Evolutionary conservation across 2,329 filamentous ascomycete species (phyloP).

Genomic region (Ascochyta rabiei): DNA sequence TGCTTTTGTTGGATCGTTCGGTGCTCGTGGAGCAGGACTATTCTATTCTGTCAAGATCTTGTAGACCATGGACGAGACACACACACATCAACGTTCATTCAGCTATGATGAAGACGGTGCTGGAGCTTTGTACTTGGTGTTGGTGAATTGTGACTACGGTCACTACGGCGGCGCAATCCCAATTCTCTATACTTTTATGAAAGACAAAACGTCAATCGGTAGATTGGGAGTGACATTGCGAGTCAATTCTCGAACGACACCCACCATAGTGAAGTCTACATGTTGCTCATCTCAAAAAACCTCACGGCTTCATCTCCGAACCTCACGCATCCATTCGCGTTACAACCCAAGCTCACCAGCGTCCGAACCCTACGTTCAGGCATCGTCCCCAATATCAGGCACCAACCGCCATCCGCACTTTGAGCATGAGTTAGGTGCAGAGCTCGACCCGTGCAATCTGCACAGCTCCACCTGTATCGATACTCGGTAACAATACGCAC

Average conservation of each 20-base stretch:
- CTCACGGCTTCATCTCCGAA: slow-evolving; percentile 4
- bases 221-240: background rate
- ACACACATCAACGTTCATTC: too few relatives aligned
- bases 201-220: too few relatives aligned
- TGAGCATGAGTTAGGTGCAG: background rate
- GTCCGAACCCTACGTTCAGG: slow-evolving; percentile 5
- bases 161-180: too few relatives aligned
- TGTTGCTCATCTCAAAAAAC: background rate
- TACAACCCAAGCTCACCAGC: background rate
- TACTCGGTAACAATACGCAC: slow-evolving; percentile 5
- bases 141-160: too few relatives aligned
- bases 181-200: too few relatives aligned
- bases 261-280: background rate
- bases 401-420: slow-evolving; percentile 4
- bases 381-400: slow-evolving; percentile 9
- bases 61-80: too few relatives aligned
- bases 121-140: too few relatives aligned
- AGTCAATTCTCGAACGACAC: too few relatives aligned
- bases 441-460: background rate
- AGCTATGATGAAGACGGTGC: too few relatives aligned
- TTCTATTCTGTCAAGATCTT: too few relatives aligned
- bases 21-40: too few relatives aligned
- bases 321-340: background rate
- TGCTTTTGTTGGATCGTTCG: too few relatives aligned
- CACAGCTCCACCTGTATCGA: slow-evolving; percentile 10